Conservation (phyloP, 2,329 filamentous ascomycete species). For the Alternaria viburni region DNA sequence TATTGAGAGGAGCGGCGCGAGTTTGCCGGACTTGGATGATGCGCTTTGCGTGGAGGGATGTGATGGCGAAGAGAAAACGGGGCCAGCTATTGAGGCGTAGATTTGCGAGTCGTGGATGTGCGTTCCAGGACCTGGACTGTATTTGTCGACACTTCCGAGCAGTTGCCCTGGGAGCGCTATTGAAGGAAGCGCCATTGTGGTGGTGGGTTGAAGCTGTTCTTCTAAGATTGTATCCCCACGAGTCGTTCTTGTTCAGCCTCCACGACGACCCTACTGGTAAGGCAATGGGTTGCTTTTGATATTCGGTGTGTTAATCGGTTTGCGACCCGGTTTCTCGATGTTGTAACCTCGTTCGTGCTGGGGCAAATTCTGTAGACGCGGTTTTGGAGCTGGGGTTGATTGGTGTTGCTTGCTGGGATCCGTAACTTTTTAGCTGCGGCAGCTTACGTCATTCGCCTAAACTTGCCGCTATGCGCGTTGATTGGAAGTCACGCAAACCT, state of each 20-base stretch:
- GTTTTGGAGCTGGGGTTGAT: not conserved
- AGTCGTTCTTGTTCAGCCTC: not conserved
- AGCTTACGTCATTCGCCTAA: constrained; percentile 29
- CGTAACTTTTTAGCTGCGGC: constrained; percentile 33
- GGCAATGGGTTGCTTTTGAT: not conserved
- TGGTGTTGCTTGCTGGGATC: constrained; percentile 10
- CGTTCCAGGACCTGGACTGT: constrained; percentile 79
- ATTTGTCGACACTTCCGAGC: constrained; percentile 71
- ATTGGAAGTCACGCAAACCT: not conserved
- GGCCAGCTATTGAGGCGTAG: constrained; percentile 82
- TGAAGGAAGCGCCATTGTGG: constrained; percentile 43
- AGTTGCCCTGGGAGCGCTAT: constrained; percentile 82
- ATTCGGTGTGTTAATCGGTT: not conserved
- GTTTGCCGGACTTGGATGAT: constrained; percentile 58
- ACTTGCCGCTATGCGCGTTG: constrained; percentile 16
- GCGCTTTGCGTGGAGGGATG: constrained; percentile 54
- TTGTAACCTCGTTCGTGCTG: not conserved
- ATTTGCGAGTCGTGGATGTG: constrained; percentile 78
- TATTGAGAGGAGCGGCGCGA: constrained; percentile 50
- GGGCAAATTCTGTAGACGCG: not conserved
- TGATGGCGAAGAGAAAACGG: constrained; percentile 55
- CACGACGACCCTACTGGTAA: not conserved
- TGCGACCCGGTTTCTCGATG: not conserved
- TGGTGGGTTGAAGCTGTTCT: not conserved
- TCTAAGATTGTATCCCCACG: not conserved